phyloP scores from a whole-genome alignment of 352 stramenopile genomes.

The Phytophthora cajani region DNA sequence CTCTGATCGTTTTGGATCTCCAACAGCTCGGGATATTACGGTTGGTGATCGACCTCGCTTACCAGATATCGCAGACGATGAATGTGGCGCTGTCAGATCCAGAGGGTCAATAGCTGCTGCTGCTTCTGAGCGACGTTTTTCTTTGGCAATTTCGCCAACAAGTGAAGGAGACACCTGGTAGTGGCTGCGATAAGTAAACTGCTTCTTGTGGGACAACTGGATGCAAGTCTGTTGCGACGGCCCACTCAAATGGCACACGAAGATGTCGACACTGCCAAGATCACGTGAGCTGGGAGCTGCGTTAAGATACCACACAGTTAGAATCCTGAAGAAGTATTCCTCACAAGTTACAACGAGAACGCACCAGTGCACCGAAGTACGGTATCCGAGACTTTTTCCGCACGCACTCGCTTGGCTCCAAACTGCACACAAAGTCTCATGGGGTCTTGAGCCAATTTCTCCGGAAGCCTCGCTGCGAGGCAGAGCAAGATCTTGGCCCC shows the following conservation, averaged over 20 bases:
- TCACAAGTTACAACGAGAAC: conserved; percentile 11
- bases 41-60: conserved; percentile 64
- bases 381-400: conserved; percentile 73
- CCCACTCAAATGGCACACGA: conserved; percentile 50
- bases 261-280: conserved; percentile 65
- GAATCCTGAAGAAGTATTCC: no score
- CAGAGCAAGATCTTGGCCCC: conserved; percentile 89
- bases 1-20: conserved; percentile 24
- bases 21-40: conserved; percentile 13
- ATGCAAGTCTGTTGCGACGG: conserved; percentile 33
- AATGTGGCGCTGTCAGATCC: conserved; percentile 17
- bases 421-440: conserved; percentile 79
- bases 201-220: conserved; percentile 55
- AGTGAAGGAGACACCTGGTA: conserved; percentile 42
- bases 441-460: conserved; percentile 25
- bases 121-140: conserved; percentile 12
- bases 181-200: conserved; percentile 69
- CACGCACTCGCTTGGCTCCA: conserved; percentile 50
- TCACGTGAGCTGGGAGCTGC: conserved; percentile 53
- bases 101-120: conserved; percentile 15
- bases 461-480: conserved; percentile 53
- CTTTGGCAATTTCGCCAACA: conserved; percentile 25
- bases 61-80: conserved; percentile 16
- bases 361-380: conserved; percentile 81
- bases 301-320: not conserved